Conservation (phyloP, 2,329 filamentous ascomycete genomes). For the Coleophoma crateriformis region DNA sequence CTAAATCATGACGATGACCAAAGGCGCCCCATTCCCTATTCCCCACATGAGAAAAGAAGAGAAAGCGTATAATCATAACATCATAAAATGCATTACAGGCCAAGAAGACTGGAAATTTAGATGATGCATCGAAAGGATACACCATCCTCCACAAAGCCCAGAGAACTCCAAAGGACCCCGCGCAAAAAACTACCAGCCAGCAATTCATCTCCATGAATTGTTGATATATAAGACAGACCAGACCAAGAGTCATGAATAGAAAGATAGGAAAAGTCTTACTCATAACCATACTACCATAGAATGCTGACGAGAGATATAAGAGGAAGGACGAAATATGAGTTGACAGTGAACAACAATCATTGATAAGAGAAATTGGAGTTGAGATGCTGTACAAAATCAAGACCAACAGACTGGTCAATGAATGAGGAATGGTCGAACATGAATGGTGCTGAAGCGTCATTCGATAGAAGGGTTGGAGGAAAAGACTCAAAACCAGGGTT, state of each 20-base stretch:
- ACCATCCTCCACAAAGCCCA: background rate
- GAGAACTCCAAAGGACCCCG: too few species aligned
- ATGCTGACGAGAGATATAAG: slow-evolving; percentile 3
- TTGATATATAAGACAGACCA: background rate
- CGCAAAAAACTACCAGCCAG: background rate
- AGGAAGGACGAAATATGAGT: slow-evolving; percentile 1
- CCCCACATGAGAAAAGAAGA: background rate
- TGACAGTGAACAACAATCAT: background rate
- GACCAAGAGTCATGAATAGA: background rate
- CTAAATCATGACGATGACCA: too few species aligned
- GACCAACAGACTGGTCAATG: slow-evolving; percentile 12
- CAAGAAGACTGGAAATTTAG: background rate
- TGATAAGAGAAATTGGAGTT: slow-evolving; percentile 9
- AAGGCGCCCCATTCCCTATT: background rate
- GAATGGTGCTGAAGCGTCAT: slow-evolving; percentile 13
- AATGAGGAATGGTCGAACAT: slow-evolving; percentile 13
- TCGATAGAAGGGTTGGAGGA: slow-evolving; percentile 9
- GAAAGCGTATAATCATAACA: background rate
- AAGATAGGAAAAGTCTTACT: slow-evolving; percentile 8
- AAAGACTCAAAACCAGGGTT: slow-evolving; percentile 13
- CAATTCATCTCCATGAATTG: background rate
- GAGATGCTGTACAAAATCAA: slow-evolving; percentile 6
- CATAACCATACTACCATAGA: slow-evolving; percentile 8
- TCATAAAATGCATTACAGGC: background rate
- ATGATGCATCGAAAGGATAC: background rate